Base-by-base conservation (phyloP, 2,329 filamentous ascomycete genomes). In the Colletotrichum destructivum region DNA sequence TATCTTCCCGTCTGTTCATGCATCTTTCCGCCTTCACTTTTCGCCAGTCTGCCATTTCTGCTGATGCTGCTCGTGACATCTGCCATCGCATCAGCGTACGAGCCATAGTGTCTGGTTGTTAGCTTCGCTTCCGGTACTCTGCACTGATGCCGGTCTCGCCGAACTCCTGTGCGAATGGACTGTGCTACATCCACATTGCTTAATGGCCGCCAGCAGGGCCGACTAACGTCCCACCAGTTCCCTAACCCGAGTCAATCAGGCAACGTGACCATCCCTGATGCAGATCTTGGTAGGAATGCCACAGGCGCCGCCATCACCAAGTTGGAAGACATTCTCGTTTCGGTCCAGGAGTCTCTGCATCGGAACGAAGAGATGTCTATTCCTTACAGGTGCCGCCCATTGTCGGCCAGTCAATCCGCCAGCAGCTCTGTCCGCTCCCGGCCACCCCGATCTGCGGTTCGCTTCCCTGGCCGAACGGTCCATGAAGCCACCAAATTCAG, bases 311-410 rank as follows among this genome's bases (percentile, higher is more conserved):
- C 87, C 16, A 84, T 90, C 35, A 78, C 82, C 54, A 87, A 84
- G 66, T 89, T 92, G 52, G 89, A 91, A 76, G 79, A 81, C 6
- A 85, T 91, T 26, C 83, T 91, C 18, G 85, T 88, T 67, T 76
- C 76, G 0, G 85, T 91, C 60, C 74, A 86, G 9, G 85, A 89
- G 62, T 84, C 82, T 15, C 79, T 91, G 8, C 66, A 81, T n/a
- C 81, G 84, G 55, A 80, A 80, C 55, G 80, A 82, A 35, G 78
- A 84, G 13, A 78, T 91, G 23, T 79, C 79, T 2, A 86, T 92
- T 60, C 84, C 83, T 0, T 77, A 91, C 26, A 76, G 64, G 80
- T 84, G 74, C 79, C 81, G 76, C 74, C 81, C 38, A 2, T 62
- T 69, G 69, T 12, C 75, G 16, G 21, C 21, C 44, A 44, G 40